A percentile compares a stretch with the other conserved stretches of the same genome.
phyloP scores from a whole-genome alignment of 345 rosid genomes.

The Gossypium longicalyx region DNA sequence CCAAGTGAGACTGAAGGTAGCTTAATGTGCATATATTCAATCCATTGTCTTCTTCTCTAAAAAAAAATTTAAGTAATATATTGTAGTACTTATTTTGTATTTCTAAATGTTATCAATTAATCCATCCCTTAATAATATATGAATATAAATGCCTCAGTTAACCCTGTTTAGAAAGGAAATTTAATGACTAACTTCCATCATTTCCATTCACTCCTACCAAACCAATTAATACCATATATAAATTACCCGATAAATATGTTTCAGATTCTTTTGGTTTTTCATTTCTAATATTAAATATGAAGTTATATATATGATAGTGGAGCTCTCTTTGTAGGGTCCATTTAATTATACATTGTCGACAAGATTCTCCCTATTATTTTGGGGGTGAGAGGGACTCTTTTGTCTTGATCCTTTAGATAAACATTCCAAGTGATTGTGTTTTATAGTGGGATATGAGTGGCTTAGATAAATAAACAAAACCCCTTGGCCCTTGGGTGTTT shows the following conservation, averaged over 20 bases:
- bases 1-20: constrained; percentile 12
- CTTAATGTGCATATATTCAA: constrained; percentile 16
- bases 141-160: not conserved
- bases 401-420: constrained; percentile 26
- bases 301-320: not conserved
- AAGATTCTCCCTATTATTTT: constrained; percentile 56
- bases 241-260: no score
- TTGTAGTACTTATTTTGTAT: no score
- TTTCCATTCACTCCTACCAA: constrained; percentile 29
- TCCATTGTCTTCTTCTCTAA: not conserved
- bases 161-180: constrained; percentile 15
- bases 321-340: constrained; percentile 33
- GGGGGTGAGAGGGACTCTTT: constrained; percentile 35
- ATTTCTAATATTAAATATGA: no score
- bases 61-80: no score
- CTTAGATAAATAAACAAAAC: constrained; percentile 26
- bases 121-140: no score
- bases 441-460: constrained; percentile 35
- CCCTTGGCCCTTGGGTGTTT: not conserved
- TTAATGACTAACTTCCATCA: constrained; percentile 27
- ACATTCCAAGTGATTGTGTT: constrained; percentile 26
- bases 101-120: no score
- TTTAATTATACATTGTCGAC: constrained; percentile 26
- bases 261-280: no score
- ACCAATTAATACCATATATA: constrained; percentile 19